Evolutionary conservation across 73 alveolate species (phyloP).

Genomic region (Paramecium sonneborni): DNA sequence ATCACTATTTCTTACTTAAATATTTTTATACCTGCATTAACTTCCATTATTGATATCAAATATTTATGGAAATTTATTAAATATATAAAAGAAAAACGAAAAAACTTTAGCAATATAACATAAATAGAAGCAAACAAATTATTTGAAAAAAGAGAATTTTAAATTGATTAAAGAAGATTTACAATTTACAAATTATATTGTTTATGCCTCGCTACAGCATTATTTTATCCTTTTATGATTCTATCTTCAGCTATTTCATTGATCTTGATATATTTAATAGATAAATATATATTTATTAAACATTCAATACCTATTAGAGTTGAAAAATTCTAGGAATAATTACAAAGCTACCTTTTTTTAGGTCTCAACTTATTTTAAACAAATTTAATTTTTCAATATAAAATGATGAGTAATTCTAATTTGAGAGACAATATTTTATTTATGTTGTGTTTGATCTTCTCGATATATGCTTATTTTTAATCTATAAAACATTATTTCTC

Average conservation of each 20-base stretch:
- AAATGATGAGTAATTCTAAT: not conserved
- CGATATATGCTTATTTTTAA: not conserved
- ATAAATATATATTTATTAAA: not conserved
- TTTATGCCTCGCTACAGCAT: not conserved
- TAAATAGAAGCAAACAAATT: not conserved
- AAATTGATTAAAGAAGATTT: not conserved
- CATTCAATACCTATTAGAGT: not conserved
- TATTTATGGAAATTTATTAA: not conserved
- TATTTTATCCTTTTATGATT: not conserved
- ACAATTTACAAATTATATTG: not conserved
- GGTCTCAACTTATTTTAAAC: not conserved
- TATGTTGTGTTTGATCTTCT: not conserved
- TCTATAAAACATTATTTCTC: not conserved
- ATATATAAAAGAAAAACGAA: not conserved
- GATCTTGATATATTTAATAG: not conserved
- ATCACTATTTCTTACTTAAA: not conserved
- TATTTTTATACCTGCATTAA: not conserved
- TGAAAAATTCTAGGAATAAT: not conserved
- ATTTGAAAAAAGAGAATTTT: not conserved
- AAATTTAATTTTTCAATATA: not conserved
- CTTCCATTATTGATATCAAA: not conserved
- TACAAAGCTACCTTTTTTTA: not conserved
- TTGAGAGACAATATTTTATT: not conserved
- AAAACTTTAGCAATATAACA: not conserved
- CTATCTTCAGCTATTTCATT: not conserved